These are phyloP conservation scores for Pseudogymnoascus sp. DNA, from an alignment of 2,329 filamentous ascomycete genomes.

Conservation along the genomic window DNA sequence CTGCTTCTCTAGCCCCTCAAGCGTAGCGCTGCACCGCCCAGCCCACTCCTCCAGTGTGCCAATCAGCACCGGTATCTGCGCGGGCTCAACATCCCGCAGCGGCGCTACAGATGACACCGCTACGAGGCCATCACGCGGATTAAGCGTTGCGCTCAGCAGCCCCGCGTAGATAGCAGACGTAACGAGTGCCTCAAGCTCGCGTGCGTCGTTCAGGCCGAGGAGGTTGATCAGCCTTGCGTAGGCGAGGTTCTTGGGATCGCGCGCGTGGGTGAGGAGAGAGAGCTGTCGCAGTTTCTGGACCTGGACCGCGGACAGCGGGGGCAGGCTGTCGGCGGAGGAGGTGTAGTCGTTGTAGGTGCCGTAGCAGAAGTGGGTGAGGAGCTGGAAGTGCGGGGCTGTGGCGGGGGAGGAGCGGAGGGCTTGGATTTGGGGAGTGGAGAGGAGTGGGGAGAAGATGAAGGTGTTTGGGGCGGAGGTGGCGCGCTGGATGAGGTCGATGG, in stretches of 20 bases:
- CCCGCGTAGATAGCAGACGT: slow-evolving; percentile 82
- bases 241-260: slow-evolving; percentile 57
- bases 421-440: slow-evolving; percentile 71
- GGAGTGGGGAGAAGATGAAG: slow-evolving; percentile 90
- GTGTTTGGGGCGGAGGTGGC: slow-evolving; percentile 86
- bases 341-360: slow-evolving; percentile 76
- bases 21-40: slow-evolving; percentile 63
- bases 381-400: slow-evolving; percentile 52
- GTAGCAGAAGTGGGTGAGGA: slow-evolving; percentile 86
- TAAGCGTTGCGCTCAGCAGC: slow-evolving; percentile 72
- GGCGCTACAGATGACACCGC: slow-evolving; percentile 74
- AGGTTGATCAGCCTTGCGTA: slow-evolving; percentile 61
- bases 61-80: slow-evolving; percentile 61
- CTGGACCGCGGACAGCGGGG: slow-evolving; percentile 64
- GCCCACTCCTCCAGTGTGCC: slow-evolving; percentile 66
- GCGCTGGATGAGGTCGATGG: slow-evolving; percentile 76
- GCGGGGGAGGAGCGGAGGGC: slow-evolving; percentile 57
- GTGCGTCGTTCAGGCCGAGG: slow-evolving; percentile 57
- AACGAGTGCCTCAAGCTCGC: slow-evolving; percentile 76
- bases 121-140: slow-evolving; percentile 66
- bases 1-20: slow-evolving; percentile 67
- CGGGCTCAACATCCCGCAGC: slow-evolving; percentile 74
- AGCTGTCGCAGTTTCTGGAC: slow-evolving; percentile 81
- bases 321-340: slow-evolving; percentile 44
- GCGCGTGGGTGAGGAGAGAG: slow-evolving; percentile 73